Evolutionary conservation across 768 basidiomycete genomes (phyloP).

Genomic region (Lactarius akahatsu): DNA sequence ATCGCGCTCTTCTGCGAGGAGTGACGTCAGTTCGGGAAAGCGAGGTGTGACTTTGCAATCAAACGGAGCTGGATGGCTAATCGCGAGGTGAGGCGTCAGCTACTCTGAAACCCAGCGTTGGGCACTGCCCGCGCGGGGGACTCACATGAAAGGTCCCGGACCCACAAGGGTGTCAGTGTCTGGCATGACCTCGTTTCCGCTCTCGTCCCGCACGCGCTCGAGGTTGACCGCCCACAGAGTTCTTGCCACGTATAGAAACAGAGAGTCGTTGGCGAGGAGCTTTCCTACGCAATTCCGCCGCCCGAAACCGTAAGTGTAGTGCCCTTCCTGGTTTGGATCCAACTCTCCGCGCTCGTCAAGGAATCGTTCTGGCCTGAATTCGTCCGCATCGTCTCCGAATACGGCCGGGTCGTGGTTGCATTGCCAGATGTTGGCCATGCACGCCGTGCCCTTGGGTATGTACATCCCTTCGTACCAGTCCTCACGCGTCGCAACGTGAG

Average conservation of each 20-base stretch:
- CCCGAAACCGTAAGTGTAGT: conserved; percentile 27
- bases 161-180: conserved; percentile 2
- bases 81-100: background rate
- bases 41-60: conserved; percentile 28
- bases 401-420: conserved; percentile 9
- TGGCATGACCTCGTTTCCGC: conserved; percentile 14
- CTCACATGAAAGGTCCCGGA: conserved; percentile 21
- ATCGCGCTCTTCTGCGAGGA: conserved; percentile 12
- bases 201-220: conserved; percentile 12
- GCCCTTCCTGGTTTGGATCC: conserved; percentile 16
- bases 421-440: conserved; percentile 33
- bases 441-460: conserved; percentile 39
- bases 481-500: conserved; percentile 28
- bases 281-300: conserved; percentile 28
- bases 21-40: conserved; percentile 14
- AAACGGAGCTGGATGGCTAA: conserved; percentile 26
- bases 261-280: conserved; percentile 21
- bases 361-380: conserved; percentile 29
- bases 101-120: background rate
- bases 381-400: conserved; percentile 24
- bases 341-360: conserved; percentile 9
- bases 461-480: conserved; percentile 34
- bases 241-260: conserved; percentile 29
- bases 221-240: conserved; percentile 29
- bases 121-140: background rate